Conservation (phyloP, 257 asterid genomes). For the Ballota nigra region DNA sequence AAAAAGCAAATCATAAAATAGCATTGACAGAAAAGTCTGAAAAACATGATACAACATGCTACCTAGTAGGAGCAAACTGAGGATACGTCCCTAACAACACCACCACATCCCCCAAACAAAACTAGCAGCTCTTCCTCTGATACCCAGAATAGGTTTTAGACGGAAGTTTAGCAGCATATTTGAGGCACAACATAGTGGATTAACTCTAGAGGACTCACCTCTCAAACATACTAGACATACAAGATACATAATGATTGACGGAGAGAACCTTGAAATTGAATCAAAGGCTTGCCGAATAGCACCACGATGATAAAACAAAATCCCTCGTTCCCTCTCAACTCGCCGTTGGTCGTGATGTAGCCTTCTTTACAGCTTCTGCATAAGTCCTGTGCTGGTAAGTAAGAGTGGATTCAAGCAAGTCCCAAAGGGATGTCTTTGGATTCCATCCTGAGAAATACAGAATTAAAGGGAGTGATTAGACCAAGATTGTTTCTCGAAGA, state of each 20-base stretch:
- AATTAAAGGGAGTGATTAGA: background rate
- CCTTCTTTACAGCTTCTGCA: conserved; percentile 67
- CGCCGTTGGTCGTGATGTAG: conserved; percentile 54
- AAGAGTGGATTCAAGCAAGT: conserved; percentile 73
- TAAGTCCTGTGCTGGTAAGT: conserved; percentile 84
- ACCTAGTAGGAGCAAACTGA: conserved; percentile 2
- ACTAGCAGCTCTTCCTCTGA: background rate
- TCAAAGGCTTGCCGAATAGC: background rate
- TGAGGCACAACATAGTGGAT: background rate
- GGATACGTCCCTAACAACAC: background rate
- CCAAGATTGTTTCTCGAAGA: background rate
- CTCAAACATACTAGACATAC: conserved; percentile 4
- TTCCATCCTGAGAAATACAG: conserved; percentile 52
- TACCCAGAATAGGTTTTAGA: background rate
- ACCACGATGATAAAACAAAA: background rate
- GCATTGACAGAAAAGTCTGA: background rate
- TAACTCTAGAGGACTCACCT: background rate
- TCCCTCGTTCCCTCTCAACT: conserved; percentile 20
- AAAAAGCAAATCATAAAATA: background rate
- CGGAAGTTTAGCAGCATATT: background rate
- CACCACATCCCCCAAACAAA: background rate
- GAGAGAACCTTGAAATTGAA: conserved; percentile 17
- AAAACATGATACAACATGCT: conserved; percentile 8
- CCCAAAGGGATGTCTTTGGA: conserved; percentile 77
- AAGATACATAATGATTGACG: background rate